Evolutionary conservation across 306 rosid species (phyloP).

Genomic region (Cicer yamashitae): DNA sequence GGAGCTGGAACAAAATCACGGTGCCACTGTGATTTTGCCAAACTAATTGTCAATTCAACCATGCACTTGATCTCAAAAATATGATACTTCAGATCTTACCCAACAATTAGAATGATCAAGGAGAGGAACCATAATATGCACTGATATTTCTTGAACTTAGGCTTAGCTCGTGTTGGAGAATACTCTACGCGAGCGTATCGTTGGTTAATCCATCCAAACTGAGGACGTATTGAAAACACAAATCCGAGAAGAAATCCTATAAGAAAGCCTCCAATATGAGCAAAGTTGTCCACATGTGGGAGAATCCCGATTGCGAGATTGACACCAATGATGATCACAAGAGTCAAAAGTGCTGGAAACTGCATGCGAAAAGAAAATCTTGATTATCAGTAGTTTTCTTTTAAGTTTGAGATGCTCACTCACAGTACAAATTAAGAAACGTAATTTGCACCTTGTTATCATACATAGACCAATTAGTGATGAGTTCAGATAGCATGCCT

Average conservation of each 20-base stretch:
- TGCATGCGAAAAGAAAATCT: constrained; percentile 47
- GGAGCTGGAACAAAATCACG: too few relatives aligned
- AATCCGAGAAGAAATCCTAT: constrained; percentile 91
- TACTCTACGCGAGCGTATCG: constrained; percentile 59
- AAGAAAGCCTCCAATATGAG: constrained; percentile 92
- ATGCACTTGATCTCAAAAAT: constrained; percentile 10
- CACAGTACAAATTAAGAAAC: constrained; percentile 8
- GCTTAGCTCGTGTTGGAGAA: constrained; percentile 53
- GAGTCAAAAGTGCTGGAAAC: too few relatives aligned
- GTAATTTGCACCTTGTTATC: constrained; percentile 69
- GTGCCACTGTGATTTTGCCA: too few relatives aligned
- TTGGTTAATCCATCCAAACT: constrained; percentile 88
- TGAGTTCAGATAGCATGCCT: constrained; percentile 95
- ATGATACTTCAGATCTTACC: constrained; percentile 59
- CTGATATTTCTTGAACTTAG: constrained; percentile 83
- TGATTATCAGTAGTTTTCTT: constrained; percentile 29
- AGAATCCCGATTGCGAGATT: too few relatives aligned
- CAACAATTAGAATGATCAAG: constrained; percentile 67
- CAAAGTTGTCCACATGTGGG: too few relatives aligned
- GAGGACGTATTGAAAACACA: constrained; percentile 94
- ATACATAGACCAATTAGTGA: constrained; percentile 93
- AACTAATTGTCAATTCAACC: too few relatives aligned
- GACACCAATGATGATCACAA: too few relatives aligned
- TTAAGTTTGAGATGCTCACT: constrained; percentile 14
- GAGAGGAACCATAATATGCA: constrained; percentile 83